Base-by-base conservation (phyloP, 257 asterid genomes). In the Jasminum sambac region DNA sequence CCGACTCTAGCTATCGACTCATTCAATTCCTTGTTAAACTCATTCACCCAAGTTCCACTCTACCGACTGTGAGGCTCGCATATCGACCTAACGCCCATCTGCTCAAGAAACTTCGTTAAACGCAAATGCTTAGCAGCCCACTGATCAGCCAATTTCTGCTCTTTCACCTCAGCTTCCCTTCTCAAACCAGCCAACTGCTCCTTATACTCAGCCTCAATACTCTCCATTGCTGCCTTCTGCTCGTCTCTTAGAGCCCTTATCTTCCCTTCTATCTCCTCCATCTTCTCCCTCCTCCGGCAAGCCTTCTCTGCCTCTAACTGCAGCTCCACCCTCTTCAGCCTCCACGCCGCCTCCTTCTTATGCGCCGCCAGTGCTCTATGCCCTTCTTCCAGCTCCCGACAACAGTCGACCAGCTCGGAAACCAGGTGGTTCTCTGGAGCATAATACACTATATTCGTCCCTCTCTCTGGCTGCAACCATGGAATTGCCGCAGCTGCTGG, bases 291-390 rank as follows among this genome's bases (percentile, higher is more conserved):
- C 81, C 80, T 87, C 66, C 87, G 72, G 57, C 81, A 60, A 0
- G 96, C 91, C 74, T 94, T 94, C 83, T 94, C 98, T 0, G 99
- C 87, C 64, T 94, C 99, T 69, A 89, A 69, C 58, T 91, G 98
- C 73, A 91, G 63, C 44, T 94, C 96, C 0, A 89, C 93, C 74
- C 99, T 65, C 70, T 84, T 89, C 82, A 94, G 39, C 40, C 96
- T 83, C 99, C 98, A 94, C 0, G 87, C 87, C 1, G 96, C 88
- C 74, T 94, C 99, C 38, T 94, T 94, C 68, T 88, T 82, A 26
- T 94, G 98, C 0, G 88, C 83, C 0, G 89, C 80, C 96, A 86
- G 83, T 0, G 93, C 95, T 0, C 89, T 77, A 8, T 92, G 96
- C 67, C 90, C 95, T 77, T 94, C 96, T 8, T 89, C 96, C 46